phyloP scores from a whole-genome alignment of 345 rosid species.

The Hibiscus syriacus region DNA sequence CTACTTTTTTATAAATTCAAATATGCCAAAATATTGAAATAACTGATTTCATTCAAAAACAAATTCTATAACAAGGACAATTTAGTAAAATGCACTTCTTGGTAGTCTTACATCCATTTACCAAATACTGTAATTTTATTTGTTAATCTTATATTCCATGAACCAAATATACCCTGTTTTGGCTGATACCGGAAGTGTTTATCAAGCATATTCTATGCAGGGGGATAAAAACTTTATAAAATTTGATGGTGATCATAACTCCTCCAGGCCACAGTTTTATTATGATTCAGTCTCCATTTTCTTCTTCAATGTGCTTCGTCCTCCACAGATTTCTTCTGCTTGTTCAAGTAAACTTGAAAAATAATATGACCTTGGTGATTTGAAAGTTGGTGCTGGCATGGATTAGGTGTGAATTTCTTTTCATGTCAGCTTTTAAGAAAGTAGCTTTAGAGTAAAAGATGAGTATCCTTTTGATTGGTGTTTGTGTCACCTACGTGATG shows the following conservation, averaged over 20 bases:
- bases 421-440: slow-evolving; percentile 5
- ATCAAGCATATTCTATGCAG: slow-evolving; percentile 30
- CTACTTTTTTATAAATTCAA: too few species aligned
- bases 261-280: slow-evolving; percentile 84
- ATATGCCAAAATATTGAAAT: too few species aligned
- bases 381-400: slow-evolving; percentile 44
- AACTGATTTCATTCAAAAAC: too few species aligned
- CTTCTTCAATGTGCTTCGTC: slow-evolving; percentile 83
- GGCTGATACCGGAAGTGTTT: slow-evolving; percentile 2
- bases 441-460: not conserved
- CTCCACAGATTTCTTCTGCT: slow-evolving; percentile 56
- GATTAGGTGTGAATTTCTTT: slow-evolving; percentile 65
- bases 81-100: too few species aligned
- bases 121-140: too few species aligned
- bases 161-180: not conserved
- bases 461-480: not conserved
- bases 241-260: slow-evolving; percentile 94
- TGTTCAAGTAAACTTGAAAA: slow-evolving; percentile 64
- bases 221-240: slow-evolving; percentile 92
- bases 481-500: not conserved
- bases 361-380: slow-evolving; percentile 63
- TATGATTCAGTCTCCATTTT: slow-evolving; percentile 92
- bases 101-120: too few species aligned
- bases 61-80: too few species aligned
- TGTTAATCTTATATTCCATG: too few species aligned